These are phyloP conservation scores for Rhizophora apiculata DNA, from an alignment of 345 rosid genomes.

Conservation along the genomic window DNA sequence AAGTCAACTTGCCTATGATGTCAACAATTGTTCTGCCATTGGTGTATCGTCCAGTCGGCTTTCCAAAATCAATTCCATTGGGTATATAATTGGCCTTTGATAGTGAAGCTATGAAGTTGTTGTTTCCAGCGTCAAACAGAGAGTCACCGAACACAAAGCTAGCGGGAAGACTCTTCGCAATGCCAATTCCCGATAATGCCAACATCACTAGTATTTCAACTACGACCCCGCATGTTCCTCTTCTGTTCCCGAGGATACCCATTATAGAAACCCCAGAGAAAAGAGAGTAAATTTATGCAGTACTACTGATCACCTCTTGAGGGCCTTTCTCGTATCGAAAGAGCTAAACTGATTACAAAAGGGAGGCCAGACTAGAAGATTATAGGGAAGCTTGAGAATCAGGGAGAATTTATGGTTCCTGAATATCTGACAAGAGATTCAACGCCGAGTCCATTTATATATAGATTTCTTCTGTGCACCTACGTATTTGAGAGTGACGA, in stretches of 20 bases:
- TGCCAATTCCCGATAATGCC: constrained; percentile 16
- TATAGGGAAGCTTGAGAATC: no score
- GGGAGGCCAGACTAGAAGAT: no score
- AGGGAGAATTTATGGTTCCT: no score
- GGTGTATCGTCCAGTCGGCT: constrained; percentile 73
- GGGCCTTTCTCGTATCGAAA: neutral
- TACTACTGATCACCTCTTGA: neutral
- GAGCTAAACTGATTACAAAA: no score
- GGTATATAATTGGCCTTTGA: constrained; percentile 62
- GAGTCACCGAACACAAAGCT: constrained; percentile 76
- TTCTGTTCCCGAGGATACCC: constrained; percentile 10
- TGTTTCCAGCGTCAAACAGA: constrained; percentile 73
- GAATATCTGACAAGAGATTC: no score
- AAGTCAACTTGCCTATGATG: constrained; percentile 46
- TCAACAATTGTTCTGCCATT: constrained; percentile 80
- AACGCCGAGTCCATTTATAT: no score
- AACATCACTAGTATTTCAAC: constrained; percentile 4
- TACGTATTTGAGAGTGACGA: no score
- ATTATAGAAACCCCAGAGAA: neutral
- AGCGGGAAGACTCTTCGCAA: constrained; percentile 33
- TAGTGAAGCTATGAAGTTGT: constrained; percentile 61
- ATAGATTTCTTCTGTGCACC: no score
- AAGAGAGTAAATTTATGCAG: neutral
- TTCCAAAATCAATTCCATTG: constrained; percentile 71
- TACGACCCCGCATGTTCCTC: neutral